Conservation (phyloP, 2,329 filamentous ascomycete species). For the Monosporascus sp. region DNA sequence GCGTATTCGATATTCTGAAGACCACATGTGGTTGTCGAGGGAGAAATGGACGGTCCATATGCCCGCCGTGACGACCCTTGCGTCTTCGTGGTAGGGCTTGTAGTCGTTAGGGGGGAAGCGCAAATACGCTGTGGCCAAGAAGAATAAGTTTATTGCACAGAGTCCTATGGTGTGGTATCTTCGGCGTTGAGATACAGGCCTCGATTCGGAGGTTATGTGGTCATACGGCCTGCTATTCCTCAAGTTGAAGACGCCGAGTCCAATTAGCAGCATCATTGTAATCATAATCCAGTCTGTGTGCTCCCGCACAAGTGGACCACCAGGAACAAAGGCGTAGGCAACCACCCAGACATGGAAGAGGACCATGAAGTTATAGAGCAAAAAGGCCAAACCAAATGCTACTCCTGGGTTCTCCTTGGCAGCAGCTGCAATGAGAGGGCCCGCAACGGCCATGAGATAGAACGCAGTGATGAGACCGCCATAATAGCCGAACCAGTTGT, state of each 20-base stretch:
- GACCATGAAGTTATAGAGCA: conserved; percentile 88
- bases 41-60: conserved; percentile 99
- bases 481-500: conserved; percentile 85
- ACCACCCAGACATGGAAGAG: conserved; percentile 99
- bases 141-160: conserved; percentile 71
- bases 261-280: conserved; percentile 77
- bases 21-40: conserved; percentile 98
- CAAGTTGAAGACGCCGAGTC: conserved; percentile 75
- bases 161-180: conserved; percentile 55
- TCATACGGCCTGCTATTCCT: conserved; percentile 43
- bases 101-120: conserved; percentile 94
- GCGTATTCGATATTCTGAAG: conserved; percentile 88
- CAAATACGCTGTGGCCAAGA: conserved; percentile 75
- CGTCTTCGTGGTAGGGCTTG: conserved; percentile 79
- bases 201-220: conserved; percentile 29
- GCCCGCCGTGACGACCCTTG: conserved; percentile 84
- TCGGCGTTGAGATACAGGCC: conserved; percentile 36
- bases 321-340: conserved; percentile 95
- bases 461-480: conserved; percentile 70
- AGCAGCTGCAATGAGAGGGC: conserved; percentile 70
- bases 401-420: conserved; percentile 69
- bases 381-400: conserved; percentile 83
- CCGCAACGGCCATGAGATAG: conserved; percentile 76
- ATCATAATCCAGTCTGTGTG: conserved; percentile 95
- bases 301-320: conserved; percentile 85